A percentile compares a stretch with the other conserved stretches of the same genome.
Evolutionary conservation across 371 early-diverging fungal species (phyloP).

Genomic region (Mucor mucedo): DNA sequence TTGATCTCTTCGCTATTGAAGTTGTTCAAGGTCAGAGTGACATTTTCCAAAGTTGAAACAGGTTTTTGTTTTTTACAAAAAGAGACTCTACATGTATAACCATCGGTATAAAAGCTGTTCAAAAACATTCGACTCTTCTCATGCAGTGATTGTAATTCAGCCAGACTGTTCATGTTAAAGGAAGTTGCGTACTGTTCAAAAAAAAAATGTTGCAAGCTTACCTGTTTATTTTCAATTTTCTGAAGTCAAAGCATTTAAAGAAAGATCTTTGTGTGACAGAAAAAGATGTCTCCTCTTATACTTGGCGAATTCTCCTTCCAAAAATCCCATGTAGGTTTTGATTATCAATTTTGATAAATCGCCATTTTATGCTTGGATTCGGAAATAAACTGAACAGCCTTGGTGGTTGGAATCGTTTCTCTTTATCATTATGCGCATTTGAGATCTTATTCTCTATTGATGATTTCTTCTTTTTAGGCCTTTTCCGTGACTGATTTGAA

Average conservation of each 20-base stretch:
- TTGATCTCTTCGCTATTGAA: slow-evolving; percentile 2
- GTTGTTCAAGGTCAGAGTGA: not conserved
- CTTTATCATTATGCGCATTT: not conserved
- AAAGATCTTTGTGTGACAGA: not conserved
- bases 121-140: not conserved
- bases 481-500: no score
- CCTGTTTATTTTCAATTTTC: not conserved
- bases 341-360: not conserved
- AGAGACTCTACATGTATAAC: not conserved
- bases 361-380: not conserved
- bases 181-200: not conserved
- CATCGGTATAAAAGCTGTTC: not conserved
- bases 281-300: not conserved
- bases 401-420: not conserved
- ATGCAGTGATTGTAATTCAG: not conserved
- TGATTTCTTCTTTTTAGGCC: not conserved
- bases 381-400: not conserved
- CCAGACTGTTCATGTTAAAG: not conserved
- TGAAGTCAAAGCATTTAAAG: not conserved
- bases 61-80: not conserved
- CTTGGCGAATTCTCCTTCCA: no score
- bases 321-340: not conserved
- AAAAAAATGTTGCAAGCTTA: not conserved
- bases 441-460: not conserved
- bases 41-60: not conserved